phyloP scores from a whole-genome alignment of 768 basidiomycete species.

The Calocybe indica region DNA sequence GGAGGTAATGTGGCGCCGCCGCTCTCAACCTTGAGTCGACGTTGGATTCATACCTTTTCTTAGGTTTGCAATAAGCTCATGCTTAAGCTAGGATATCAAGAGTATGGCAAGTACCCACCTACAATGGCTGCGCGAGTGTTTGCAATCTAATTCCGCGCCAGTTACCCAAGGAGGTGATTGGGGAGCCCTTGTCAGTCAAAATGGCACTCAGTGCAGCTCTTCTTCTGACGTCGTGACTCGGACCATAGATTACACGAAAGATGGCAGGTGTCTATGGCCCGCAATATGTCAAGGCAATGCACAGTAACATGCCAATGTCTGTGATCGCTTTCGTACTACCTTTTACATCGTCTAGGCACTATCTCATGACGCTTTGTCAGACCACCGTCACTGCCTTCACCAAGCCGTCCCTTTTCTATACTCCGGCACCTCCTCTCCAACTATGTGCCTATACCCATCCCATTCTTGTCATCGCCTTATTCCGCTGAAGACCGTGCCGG shows the following conservation, averaged over 20 bases:
- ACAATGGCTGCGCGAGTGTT: neutral
- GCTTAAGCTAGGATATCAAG: constrained; percentile 39
- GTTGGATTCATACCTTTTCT: neutral
- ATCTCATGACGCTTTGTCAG: too few species aligned
- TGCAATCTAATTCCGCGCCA: constrained; percentile 8
- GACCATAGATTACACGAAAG: too few species aligned
- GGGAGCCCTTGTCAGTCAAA: constrained; percentile 27
- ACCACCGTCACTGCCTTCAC: too few species aligned
- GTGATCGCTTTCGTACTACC: too few species aligned
- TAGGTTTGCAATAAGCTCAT: constrained; percentile 44
- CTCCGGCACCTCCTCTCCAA: neutral
- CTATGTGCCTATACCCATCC: neutral
- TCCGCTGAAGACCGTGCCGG: constrained; percentile 26
- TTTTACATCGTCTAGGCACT: too few species aligned
- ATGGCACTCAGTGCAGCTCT: too few species aligned
- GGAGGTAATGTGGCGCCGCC: constrained; percentile 29
- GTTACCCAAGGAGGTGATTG: constrained; percentile 45
- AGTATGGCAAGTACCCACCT: constrained; percentile 29
- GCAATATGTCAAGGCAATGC: too few species aligned
- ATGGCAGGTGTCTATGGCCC: too few species aligned
- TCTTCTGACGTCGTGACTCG: too few species aligned
- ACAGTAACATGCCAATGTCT: too few species aligned
- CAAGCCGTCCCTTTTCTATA: constrained; percentile 2
- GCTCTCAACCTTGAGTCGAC: neutral
- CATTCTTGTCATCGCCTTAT: neutral